phyloP scores from a whole-genome alignment of 371 early-diverging fungal species.

The Circinella umbellata region DNA sequence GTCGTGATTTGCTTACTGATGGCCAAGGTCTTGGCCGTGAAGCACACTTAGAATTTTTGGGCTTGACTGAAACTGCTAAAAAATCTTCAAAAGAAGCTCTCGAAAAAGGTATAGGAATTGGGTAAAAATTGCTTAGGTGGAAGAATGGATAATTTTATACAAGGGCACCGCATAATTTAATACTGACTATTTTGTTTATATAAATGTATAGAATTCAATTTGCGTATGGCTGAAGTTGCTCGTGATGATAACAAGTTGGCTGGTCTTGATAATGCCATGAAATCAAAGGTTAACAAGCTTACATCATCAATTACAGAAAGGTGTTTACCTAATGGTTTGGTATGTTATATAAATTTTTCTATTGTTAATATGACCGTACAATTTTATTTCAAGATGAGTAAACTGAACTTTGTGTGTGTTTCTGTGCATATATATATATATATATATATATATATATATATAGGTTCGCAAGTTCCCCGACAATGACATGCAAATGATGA shows the following conservation, averaged over 20 bases:
- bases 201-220: slow-evolving; percentile 58
- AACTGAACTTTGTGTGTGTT: too few species aligned
- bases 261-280: slow-evolving; percentile 92
- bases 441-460: neutral
- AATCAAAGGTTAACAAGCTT: slow-evolving; percentile 81
- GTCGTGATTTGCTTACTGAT: slow-evolving; percentile 68
- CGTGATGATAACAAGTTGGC: slow-evolving; percentile 87
- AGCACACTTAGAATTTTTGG: slow-evolving; percentile 76
- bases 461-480: slow-evolving; percentile 84
- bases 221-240: slow-evolving; percentile 84
- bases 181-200: too few species aligned
- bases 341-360: neutral
- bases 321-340: slow-evolving; percentile 86
- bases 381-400: too few species aligned
- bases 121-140: neutral
- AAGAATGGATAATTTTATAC: too few species aligned
- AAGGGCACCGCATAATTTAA: too few species aligned
- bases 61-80: slow-evolving; percentile 59
- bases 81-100: slow-evolving; percentile 37
- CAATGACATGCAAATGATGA: slow-evolving; percentile 99
- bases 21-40: slow-evolving; percentile 68
- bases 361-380: neutral
- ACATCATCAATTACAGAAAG: slow-evolving; percentile 83
- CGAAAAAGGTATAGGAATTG: slow-evolving; percentile 28
- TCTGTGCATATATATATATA: neutral